Base-by-base conservation (phyloP, 139 green algal genomes). In the Picocystis salinarum region DNA sequence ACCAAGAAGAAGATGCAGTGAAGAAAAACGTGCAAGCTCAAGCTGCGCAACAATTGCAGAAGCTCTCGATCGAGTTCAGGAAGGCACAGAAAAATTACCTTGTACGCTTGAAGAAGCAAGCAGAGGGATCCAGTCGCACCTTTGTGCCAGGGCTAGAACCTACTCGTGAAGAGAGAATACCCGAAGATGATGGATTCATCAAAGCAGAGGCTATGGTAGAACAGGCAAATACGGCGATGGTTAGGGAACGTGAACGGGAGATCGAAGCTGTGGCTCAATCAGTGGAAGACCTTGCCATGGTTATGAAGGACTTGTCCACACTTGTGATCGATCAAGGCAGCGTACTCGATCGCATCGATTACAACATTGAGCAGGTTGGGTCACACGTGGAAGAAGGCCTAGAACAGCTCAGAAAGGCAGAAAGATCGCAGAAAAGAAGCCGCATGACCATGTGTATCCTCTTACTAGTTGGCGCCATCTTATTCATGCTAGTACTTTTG, bases 281-380 rank as follows among this genome's bases (percentile, higher is more conserved):
- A 5, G 77, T 91, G 39, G 62, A 75, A 39, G 80, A 91, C 46
- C 60, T 93, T 34, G 73, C 74, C 18, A 67, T 90, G 66, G 83
- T 97, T 61, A 97, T 97, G 87, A 72, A 80, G 31, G 87, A 97
- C 55, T 60, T 97, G 42, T 75, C 61, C 2, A 67, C 76, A 6
- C 61, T 97, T 23, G 85, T 97, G n/a, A 91, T 97, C 34, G 87
- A 97, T 48, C 86, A 97, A 65, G 87, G 87, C 39, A 94, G 78
- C 18, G 75, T 97, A 28, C 59, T 97, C 42, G 87, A 97, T 56
- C 62, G 87, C 20, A 91, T 91, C 47, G 79, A 91, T 42, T 91
- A 91, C 57, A 91, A 91, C 62, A 75, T 91, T 52, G 68, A 90
- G 44, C 52, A 80, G 48, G 64, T 68, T 6, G 39, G 31, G 2